Conservation (phyloP, 257 asterid genomes). For the Gardenia jasminoides region DNA sequence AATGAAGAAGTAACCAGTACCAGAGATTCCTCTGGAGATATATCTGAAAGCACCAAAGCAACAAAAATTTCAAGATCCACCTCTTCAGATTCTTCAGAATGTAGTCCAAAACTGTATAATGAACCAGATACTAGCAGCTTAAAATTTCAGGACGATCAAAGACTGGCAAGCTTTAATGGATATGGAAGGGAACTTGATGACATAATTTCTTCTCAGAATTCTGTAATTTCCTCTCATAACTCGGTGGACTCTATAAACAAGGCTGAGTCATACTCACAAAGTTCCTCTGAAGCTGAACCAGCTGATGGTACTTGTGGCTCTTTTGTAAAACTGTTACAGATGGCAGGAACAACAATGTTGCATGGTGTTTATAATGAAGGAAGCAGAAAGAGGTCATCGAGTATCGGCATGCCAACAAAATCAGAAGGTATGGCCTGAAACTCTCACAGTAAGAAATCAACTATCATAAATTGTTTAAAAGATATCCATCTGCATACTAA, state of each 20-base stretch:
- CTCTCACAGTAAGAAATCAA: conserved; percentile 28
- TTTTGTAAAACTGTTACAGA: conserved; percentile 55
- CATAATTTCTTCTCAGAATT: conserved; percentile 60
- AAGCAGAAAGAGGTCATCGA: conserved; percentile 23
- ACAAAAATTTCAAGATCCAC: conserved; percentile 33
- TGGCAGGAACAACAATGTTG: conserved; percentile 33
- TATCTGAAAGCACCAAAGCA: conserved; percentile 28
- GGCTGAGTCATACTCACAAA: conserved; percentile 43
- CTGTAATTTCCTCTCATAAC: conserved; percentile 65
- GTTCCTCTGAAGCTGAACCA: conserved; percentile 52
- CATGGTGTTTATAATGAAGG: conserved; percentile 38
- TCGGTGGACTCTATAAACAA: conserved; percentile 52
- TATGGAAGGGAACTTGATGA: conserved; percentile 58
- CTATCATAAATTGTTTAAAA: conserved; percentile 4
- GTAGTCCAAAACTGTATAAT: conserved; percentile 34
- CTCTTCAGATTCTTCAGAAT: conserved; percentile 35
- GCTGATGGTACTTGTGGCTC: conserved; percentile 36
- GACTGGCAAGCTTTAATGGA: conserved; percentile 20
- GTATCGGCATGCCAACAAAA: conserved; percentile 21
- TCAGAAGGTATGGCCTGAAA: conserved; percentile 28
- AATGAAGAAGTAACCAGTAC: conserved; percentile 32
- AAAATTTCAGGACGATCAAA: conserved; percentile 16
- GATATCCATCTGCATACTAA: conserved; percentile 7
- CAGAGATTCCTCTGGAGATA: conserved; percentile 25
- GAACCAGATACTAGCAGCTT: conserved; percentile 41